Evolutionary conservation across 495 filamentous ascomycete species (phyloP).

Genomic region (Talaromyces wortmannii): DNA sequence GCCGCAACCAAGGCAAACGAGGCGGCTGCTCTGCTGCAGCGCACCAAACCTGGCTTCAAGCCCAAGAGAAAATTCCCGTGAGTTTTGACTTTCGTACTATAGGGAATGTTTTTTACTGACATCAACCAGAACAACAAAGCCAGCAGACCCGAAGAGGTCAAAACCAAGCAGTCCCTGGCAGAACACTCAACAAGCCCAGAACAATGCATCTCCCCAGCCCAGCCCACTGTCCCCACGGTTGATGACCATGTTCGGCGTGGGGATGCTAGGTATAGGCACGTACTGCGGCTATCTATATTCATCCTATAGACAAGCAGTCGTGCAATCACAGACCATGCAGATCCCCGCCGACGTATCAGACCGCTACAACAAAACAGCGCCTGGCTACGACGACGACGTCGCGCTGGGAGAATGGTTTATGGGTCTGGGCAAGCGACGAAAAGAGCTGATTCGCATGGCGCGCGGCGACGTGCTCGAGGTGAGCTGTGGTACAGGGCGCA

Average conservation of each 20-base stretch:
- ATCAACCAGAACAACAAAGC: too few relatives aligned
- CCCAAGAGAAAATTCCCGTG: background rate
- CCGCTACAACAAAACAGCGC: constrained; percentile 50
- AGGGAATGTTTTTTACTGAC: too few relatives aligned
- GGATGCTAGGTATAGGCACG: constrained; percentile 36
- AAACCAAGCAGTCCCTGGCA: background rate
- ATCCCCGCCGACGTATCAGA: constrained; percentile 46
- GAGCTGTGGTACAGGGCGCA: constrained; percentile 86
- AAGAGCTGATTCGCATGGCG: constrained; percentile 51
- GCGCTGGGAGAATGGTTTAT: constrained; percentile 58
- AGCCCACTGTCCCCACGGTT: constrained; percentile 12
- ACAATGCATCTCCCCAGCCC: background rate
- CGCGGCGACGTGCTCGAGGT: constrained; percentile 83
- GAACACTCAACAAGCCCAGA: background rate
- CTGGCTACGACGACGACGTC: constrained; percentile 57
- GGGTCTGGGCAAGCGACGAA: constrained; percentile 56
- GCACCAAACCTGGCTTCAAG: background rate
- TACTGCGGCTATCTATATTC: constrained; percentile 48
- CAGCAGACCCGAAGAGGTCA: background rate
- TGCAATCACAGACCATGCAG: constrained; percentile 23
- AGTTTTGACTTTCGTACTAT: too few relatives aligned
- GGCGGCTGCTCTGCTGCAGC: background rate
- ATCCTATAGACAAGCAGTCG: constrained; percentile 33
- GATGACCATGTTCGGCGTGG: constrained; percentile 35
- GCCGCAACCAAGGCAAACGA: background rate